Conservation (phyloP, 768 basidiomycete species). For the Leccinum sublutescens region DNA sequence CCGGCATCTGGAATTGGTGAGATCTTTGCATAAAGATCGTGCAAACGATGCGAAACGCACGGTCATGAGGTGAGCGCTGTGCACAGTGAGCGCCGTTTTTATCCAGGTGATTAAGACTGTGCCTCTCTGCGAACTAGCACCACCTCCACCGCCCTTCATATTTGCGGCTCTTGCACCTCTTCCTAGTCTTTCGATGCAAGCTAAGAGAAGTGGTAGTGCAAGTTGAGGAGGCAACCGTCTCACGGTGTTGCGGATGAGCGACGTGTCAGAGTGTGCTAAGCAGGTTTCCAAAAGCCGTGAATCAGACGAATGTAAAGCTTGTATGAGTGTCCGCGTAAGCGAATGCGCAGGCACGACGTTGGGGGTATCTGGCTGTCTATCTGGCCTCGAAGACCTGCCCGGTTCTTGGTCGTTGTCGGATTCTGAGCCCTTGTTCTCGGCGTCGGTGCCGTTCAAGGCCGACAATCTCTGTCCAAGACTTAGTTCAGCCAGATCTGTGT, state of each 20-base stretch:
- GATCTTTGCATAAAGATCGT: slow-evolving; percentile 1
- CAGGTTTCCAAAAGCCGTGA: slow-evolving; percentile 84
- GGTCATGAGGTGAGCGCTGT: slow-evolving; percentile 92
- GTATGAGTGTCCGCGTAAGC: slow-evolving; percentile 89
- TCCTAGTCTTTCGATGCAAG: slow-evolving; percentile 87
- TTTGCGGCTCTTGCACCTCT: slow-evolving; percentile 67
- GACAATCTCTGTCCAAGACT: slow-evolving; percentile 89
- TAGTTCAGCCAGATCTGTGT: slow-evolving; percentile 85
- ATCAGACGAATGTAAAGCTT: slow-evolving; percentile 95
- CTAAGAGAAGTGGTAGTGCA: slow-evolving; percentile 79
- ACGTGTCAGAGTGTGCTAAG: slow-evolving; percentile 76
- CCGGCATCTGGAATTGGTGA: slow-evolving; percentile 68
- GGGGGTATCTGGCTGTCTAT: slow-evolving; percentile 27
- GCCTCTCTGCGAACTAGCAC: slow-evolving; percentile 76
- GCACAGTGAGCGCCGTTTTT: slow-evolving; percentile 77
- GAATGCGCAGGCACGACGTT: slow-evolving; percentile 75
- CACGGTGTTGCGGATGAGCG: slow-evolving; percentile 84
- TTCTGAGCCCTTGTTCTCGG: slow-evolving; percentile 36
- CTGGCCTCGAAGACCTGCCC: slow-evolving; percentile 17
- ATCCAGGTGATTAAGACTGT: slow-evolving; percentile 72
- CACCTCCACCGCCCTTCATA: slow-evolving; percentile 76
- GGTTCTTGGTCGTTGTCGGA: slow-evolving; percentile 52
- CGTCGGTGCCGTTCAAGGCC: slow-evolving; percentile 54
- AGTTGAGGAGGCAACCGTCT: slow-evolving; percentile 82
- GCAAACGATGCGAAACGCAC: slow-evolving; percentile 46